Evolutionary conservation across 1,139 yeast genomes (phyloP).

Genomic region (Yamadazyma epiphylla): DNA sequence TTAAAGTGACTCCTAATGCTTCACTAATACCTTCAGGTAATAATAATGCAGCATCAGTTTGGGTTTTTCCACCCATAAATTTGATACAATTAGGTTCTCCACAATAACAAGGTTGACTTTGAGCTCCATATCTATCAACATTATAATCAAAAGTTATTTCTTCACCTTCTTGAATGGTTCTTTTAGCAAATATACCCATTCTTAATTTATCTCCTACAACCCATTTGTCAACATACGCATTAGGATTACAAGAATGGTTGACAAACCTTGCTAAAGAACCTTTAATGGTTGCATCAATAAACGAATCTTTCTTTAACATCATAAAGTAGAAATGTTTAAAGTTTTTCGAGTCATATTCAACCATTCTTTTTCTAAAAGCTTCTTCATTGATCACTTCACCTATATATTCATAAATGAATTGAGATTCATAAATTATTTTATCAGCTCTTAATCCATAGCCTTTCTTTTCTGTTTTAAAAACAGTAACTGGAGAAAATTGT

Average conservation of each 20-base stretch:
- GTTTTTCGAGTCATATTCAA: constrained; percentile 65
- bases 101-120: constrained; percentile 91
- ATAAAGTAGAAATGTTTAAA: constrained; percentile 89
- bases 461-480: constrained; percentile 75
- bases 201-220: constrained; percentile 84
- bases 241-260: constrained; percentile 93
- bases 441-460: constrained; percentile 89
- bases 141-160: constrained; percentile 95
- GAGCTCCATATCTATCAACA: constrained; percentile 94
- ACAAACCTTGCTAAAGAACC: constrained; percentile 90
- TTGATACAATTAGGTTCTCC: constrained; percentile 92
- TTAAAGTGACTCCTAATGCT: constrained; percentile 74
- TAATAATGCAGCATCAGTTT: constrained; percentile 82
- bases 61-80: constrained; percentile 93
- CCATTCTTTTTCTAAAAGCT: constrained; percentile 68
- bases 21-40: constrained; percentile 82
- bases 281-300: constrained; percentile 87
- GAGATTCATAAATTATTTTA: constrained; percentile 50
- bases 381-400: constrained; percentile 89
- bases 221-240: constrained; percentile 96
- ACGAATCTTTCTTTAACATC: constrained; percentile 93
- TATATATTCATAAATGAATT: constrained; percentile 83
- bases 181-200: constrained; percentile 92
- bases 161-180: constrained; percentile 72
- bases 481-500: constrained; percentile 69